Evolutionary conservation across 352 stramenopile species (phyloP), one percentile per base, ranked within the genome.

Genomic region (Achlya hypogyna): DNA sequence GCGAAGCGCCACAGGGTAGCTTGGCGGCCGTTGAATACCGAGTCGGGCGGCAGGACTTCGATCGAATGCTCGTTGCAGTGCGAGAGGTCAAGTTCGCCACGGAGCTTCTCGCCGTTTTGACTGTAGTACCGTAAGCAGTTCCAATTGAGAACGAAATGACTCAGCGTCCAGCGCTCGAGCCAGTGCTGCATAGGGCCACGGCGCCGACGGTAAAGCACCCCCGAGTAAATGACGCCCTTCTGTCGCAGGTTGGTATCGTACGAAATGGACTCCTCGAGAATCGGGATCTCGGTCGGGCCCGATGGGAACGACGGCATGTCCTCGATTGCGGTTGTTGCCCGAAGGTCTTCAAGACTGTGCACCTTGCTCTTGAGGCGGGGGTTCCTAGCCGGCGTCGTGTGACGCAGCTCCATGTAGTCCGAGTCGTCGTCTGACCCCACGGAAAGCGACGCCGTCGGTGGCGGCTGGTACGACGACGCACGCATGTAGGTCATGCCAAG

Each of bases 1-100:
- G 60, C 60, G 28, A 67, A 67, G 16, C 60, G 45, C 60, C 60
- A 67, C 10, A 67, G 40, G 23, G 60, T 67, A 3, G 60, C 60
- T 45, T 67, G 60, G n/a, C 32, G 5, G 20, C 60, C 60, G 49
- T 67, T 67, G 28, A 49, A 49, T 12, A 67, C 40, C 28, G 60
- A 67, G 60, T 67, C 60, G n/a, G 42, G 35, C 3, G 60, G 60
- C 20, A 67, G 51, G 6, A 67, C 43, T 58, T 67, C 47, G 32
- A 67, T 53, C 14, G 38, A 38, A 31, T 51, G 45, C 27, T 64
- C 54, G 23, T 5, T 64, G 32, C 47, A 56, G 22, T 49, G 27
- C 27, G 47, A 23, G 27, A 67, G 51, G 32, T 56, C 28, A 14
- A 67, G 18, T 12, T 58, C 42, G 18, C 60, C 60, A 0, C 51